Percentiles rank a stretch among this genome's conserved stretches.
phyloP scores from a whole-genome alignment of 129 eudicot species.

The Tagetes erecta region DNA sequence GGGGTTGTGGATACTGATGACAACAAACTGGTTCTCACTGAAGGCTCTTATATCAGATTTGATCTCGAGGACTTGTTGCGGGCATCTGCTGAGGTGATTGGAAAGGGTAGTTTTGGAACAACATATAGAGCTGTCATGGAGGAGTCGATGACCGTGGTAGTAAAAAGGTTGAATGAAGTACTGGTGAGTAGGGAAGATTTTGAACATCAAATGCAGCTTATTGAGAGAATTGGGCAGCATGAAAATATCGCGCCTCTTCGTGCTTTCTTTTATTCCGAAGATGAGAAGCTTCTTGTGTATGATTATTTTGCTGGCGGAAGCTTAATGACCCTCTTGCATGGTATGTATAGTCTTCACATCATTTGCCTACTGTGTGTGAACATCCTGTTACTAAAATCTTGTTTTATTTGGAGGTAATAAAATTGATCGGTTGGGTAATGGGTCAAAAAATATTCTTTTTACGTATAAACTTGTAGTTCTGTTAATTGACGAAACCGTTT shows the following conservation, averaged over 20 bases:
- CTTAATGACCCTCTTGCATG: slow-evolving; percentile 69
- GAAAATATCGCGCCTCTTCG: slow-evolving; percentile 67
- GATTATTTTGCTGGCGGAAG: slow-evolving; percentile 64
- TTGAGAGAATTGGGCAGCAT: slow-evolving; percentile 72
- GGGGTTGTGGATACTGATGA: slow-evolving; percentile 36
- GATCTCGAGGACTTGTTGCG: slow-evolving; percentile 77
- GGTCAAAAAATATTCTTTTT: too few relatives aligned
- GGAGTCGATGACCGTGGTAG: slow-evolving; percentile 67
- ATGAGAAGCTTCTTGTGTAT: slow-evolving; percentile 75
- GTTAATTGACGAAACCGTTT: too few relatives aligned
- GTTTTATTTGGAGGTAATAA: neutral
- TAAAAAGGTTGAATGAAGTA: slow-evolving; percentile 66
- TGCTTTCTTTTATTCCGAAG: slow-evolving; percentile 70
- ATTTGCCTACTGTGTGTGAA: neutral
- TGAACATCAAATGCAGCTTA: slow-evolving; percentile 71
- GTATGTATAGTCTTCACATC: slow-evolving; percentile 34
- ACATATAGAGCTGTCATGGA: slow-evolving; percentile 74
- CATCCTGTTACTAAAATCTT: neutral
- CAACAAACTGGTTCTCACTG: slow-evolving; percentile 29
- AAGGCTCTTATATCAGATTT: slow-evolving; percentile 61
- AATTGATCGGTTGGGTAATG: neutral
- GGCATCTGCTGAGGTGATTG: slow-evolving; percentile 89
- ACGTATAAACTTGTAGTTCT: too few relatives aligned
- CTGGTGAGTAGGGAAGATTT: slow-evolving; percentile 57
- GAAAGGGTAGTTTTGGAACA: slow-evolving; percentile 82